Conservation (phyloP, 495 filamentous ascomycete genomes). For the Sordaria brevicollis region DNA sequence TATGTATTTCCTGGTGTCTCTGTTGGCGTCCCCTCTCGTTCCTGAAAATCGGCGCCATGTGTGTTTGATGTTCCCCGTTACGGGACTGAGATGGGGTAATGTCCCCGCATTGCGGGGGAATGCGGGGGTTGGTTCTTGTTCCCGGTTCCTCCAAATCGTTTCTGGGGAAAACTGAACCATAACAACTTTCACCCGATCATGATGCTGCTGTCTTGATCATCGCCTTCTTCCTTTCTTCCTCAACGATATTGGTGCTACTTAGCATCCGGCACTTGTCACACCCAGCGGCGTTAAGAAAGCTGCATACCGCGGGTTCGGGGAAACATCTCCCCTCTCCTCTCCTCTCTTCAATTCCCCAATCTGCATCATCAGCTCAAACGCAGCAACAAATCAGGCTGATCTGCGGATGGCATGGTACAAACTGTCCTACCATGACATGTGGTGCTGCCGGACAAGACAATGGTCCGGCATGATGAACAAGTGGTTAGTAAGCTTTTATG, state of each 20-base stretch:
- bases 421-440: background rate
- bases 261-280: background rate
- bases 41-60: background rate
- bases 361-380: background rate
- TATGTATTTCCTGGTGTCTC: background rate
- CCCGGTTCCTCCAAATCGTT: no score
- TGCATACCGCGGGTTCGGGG: background rate
- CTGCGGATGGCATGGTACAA: background rate
- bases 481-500: background rate
- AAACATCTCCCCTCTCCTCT: no score
- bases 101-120: background rate
- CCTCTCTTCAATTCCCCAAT: no score
- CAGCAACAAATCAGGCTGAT: background rate
- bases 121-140: background rate
- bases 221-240: background rate
- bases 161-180: no score
- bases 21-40: background rate
- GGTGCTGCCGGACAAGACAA: background rate
- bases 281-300: background rate
- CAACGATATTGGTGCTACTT: background rate
- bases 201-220: background rate
- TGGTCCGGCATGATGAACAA: background rate
- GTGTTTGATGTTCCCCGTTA: background rate
- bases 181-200: background rate
- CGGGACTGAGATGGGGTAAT: background rate